These are phyloP conservation scores for Annulohypoxylon maeteangense DNA, from an alignment of 495 filamentous ascomycete species.

Conservation along the genomic window DNA sequence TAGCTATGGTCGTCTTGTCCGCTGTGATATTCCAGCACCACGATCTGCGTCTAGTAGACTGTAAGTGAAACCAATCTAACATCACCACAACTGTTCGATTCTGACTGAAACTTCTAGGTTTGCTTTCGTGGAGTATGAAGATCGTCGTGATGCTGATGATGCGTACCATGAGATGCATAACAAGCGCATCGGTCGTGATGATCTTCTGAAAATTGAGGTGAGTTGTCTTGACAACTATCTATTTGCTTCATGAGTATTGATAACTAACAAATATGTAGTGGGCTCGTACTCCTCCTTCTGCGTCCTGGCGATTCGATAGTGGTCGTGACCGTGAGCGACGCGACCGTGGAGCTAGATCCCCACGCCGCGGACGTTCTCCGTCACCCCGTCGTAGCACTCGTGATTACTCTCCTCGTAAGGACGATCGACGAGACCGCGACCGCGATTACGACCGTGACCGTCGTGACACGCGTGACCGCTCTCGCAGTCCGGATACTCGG, in stretches of 20 bases:
- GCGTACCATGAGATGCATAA: slow-evolving; percentile 99
- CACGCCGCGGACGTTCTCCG: slow-evolving; percentile 77
- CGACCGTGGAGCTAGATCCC: slow-evolving; percentile 77
- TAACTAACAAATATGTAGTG: slow-evolving; percentile 68
- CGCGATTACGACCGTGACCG: slow-evolving; percentile 82
- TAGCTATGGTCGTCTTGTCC: slow-evolving; percentile 98
- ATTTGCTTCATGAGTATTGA: neutral
- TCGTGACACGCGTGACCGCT: slow-evolving; percentile 77
- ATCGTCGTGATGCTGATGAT: slow-evolving; percentile 98
- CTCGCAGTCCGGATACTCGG: slow-evolving; percentile 76
- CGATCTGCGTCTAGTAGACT: slow-evolving; percentile 90
- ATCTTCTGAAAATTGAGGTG: slow-evolving; percentile 98
- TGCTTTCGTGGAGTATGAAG: slow-evolving; percentile 99
- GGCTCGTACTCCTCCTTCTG: slow-evolving; percentile 97
- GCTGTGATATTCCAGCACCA: slow-evolving; percentile 97
- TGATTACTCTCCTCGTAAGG: slow-evolving; percentile 90
- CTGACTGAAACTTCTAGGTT: slow-evolving; percentile 70
- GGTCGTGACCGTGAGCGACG: slow-evolving; percentile 77
- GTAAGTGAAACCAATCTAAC: slow-evolving; percentile 68
- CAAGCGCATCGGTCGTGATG: slow-evolving; percentile 96
- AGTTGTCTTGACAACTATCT: slow-evolving; percentile 31
- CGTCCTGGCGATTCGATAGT: slow-evolving; percentile 97
- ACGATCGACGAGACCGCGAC: slow-evolving; percentile 87
- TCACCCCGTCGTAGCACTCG: slow-evolving; percentile 80
- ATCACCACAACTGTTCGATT: neutral